phyloP scores from a whole-genome alignment of 1,284 basidiomycete genomes.

The Cerrena zonata region DNA sequence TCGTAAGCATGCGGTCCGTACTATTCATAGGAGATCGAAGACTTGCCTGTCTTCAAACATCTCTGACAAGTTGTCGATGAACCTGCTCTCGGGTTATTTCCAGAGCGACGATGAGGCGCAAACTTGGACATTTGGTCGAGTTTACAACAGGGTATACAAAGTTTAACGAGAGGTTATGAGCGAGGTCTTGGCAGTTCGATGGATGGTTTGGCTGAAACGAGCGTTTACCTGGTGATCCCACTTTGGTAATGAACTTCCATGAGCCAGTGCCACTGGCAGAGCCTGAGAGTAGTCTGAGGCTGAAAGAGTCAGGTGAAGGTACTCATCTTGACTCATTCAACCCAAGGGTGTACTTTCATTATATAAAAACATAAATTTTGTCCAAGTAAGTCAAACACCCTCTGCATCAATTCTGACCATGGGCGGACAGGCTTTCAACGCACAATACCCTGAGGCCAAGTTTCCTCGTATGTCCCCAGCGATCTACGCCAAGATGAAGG shows the following conservation, averaged over 20 bases:
- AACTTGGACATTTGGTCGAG: conserved; percentile 85
- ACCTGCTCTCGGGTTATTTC: conserved; percentile 55
- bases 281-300: too few species aligned
- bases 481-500: conserved; percentile 48
- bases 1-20: background rate
- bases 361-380: background rate
- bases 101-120: conserved; percentile 62
- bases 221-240: too few species aligned
- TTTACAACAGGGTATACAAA: too few species aligned
- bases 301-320: too few species aligned
- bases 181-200: too few species aligned
- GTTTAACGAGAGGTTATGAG: too few species aligned
- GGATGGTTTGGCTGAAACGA: too few species aligned
- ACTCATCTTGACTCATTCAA: too few species aligned
- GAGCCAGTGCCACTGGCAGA: too few species aligned
- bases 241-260: too few species aligned
- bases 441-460: conserved; percentile 34
- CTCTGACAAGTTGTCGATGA: conserved; percentile 72
- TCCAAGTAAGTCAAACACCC: too few species aligned
- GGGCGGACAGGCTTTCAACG: conserved; percentile 64
- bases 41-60: conserved; percentile 61
- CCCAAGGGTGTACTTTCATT: background rate
- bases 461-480: conserved; percentile 56
- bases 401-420: conserved; percentile 31
- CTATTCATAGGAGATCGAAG: background rate